Conservation (phyloP, 108 stramenopile genomes). For the Fragilaria crotonensis region DNA sequence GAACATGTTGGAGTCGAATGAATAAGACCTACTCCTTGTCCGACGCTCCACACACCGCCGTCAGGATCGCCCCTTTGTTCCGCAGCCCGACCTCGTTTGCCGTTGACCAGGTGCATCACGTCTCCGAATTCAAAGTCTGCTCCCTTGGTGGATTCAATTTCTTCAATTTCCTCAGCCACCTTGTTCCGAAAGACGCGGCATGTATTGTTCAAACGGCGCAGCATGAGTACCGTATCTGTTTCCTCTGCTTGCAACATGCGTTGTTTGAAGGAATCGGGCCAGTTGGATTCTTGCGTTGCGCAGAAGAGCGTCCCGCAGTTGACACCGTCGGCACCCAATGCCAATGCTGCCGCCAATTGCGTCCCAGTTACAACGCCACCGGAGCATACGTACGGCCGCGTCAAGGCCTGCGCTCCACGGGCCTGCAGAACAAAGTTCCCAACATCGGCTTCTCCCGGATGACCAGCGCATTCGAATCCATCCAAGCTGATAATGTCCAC, state of each 20-base stretch:
- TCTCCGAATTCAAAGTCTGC: slow-evolving; percentile 23
- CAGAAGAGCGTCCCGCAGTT: slow-evolving; percentile 36
- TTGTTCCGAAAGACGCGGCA: slow-evolving; percentile 34
- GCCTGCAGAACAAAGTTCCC: slow-evolving; percentile 39
- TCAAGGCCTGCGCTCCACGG: slow-evolving; percentile 22
- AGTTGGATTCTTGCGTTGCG: slow-evolving; percentile 26
- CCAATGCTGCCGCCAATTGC: slow-evolving; percentile 28
- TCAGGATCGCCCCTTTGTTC: slow-evolving; percentile 26
- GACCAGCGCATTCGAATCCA: slow-evolving; percentile 44
- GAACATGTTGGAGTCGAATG: slow-evolving; percentile 21
- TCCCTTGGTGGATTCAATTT: slow-evolving; percentile 24
- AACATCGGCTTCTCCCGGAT: slow-evolving; percentile 44
- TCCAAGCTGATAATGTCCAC: slow-evolving; percentile 36
- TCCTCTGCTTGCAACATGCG: slow-evolving; percentile 17
- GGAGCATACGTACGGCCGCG: slow-evolving; percentile 18
- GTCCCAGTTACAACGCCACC: slow-evolving; percentile 30
- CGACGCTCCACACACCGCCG: slow-evolving; percentile 30
- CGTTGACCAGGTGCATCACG: slow-evolving; percentile 23
- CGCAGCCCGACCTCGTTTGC: slow-evolving; percentile 17
- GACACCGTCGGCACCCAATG: slow-evolving; percentile 34
- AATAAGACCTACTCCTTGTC: slow-evolving; percentile 32
- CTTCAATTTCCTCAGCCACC: slow-evolving; percentile 16
- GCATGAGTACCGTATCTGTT: slow-evolving; percentile 29
- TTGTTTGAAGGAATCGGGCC: slow-evolving; percentile 33
- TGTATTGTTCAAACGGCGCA: slow-evolving; percentile 32